A percentile compares a stretch with the other conserved stretches of the same genome.
Evolutionary conservation across 805 yeast genomes (phyloP).

Genomic region (Ogataea zsoltii): DNA sequence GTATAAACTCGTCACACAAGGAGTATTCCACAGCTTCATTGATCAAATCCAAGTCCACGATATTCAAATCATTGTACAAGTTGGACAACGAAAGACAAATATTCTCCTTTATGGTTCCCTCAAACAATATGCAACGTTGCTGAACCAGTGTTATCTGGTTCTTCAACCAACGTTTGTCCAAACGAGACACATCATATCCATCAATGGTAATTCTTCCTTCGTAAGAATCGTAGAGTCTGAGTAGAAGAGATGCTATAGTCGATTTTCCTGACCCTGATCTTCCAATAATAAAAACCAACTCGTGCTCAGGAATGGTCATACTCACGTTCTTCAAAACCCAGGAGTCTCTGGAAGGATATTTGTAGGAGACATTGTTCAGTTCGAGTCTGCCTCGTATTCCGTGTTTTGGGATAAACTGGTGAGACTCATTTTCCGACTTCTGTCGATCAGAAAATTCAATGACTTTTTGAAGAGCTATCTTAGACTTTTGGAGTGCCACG

Average conservation of each 20-base stretch:
- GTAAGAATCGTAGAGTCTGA: slow-evolving; percentile 56
- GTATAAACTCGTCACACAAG: slow-evolving; percentile 49
- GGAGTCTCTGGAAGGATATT: slow-evolving; percentile 58
- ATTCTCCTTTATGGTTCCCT: slow-evolving; percentile 62
- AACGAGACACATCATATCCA: slow-evolving; percentile 43
- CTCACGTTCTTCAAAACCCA: slow-evolving; percentile 49
- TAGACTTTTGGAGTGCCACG: slow-evolving; percentile 67
- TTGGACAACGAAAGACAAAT: slow-evolving; percentile 36
- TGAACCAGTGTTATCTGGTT: slow-evolving; percentile 71
- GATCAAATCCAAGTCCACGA: not conserved
- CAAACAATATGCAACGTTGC: slow-evolving; percentile 67
- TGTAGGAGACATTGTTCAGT: slow-evolving; percentile 58
- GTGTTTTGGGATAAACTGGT: slow-evolving; percentile 26
- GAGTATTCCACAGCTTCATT: slow-evolving; percentile 53
- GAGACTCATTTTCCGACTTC: not conserved
- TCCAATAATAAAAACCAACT: slow-evolving; percentile 72
- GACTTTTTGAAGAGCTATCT: slow-evolving; percentile 61
- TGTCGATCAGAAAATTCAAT: slow-evolving; percentile 33
- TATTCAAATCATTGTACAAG: slow-evolving; percentile 28
- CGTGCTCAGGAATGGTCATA: slow-evolving; percentile 46
- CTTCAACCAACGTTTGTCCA: slow-evolving; percentile 54
- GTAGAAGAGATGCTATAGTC: slow-evolving; percentile 63
- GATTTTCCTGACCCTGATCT: slow-evolving; percentile 94
- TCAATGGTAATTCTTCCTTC: slow-evolving; percentile 63
- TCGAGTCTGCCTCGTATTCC: slow-evolving; percentile 47